Percentiles rank a stretch among this genome's conserved stretches.
Evolutionary conservation across 441 rosid genomes (phyloP).

Genomic region (Manihot esculenta): DNA sequence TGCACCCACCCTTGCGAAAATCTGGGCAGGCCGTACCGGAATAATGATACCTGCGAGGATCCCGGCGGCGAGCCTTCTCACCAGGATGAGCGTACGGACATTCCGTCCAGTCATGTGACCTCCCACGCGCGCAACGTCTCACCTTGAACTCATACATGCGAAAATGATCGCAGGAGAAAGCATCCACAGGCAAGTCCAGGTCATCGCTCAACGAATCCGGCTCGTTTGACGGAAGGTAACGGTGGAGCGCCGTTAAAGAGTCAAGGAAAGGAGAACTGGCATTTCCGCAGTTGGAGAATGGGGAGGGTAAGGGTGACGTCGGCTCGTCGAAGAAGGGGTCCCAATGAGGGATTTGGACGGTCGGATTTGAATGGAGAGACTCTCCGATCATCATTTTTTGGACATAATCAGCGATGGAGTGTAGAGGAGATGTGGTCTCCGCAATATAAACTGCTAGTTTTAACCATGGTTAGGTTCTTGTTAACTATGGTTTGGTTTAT

Average conservation of each 20-base stretch:
- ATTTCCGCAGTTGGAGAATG: constrained; percentile 29
- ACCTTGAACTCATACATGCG: constrained; percentile 87
- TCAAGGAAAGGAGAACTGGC: constrained; percentile 47
- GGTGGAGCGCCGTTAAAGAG: constrained; percentile 53
- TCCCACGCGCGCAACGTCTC: constrained; percentile 67
- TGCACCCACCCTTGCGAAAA: constrained; percentile 67
- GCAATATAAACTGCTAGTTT: constrained; percentile 42
- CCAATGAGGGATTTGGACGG: constrained; percentile 68
- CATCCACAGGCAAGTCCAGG: constrained; percentile 63
- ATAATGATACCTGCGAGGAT: constrained; percentile 67
- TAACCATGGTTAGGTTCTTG: constrained; percentile 33
- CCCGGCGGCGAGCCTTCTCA: constrained; percentile 81
- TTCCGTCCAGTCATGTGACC: constrained; percentile 94
- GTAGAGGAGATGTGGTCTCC: not conserved
- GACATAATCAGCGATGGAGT: not conserved
- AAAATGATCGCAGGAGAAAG: constrained; percentile 75
- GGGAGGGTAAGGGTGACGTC: constrained; percentile 24
- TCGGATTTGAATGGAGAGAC: constrained; percentile 40
- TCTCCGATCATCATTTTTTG: constrained; percentile 66
- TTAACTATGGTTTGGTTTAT: constrained; percentile 38
- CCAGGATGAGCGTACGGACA: constrained; percentile 97
- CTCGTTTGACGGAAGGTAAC: constrained; percentile 54
- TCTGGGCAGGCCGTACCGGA: constrained; percentile 81
- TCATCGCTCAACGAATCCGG: constrained; percentile 43
- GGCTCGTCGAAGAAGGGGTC: constrained; percentile 28